Evolutionary conservation across 805 yeast species (phyloP).

Genomic region (Metschnikowia chrysomelidarum): DNA sequence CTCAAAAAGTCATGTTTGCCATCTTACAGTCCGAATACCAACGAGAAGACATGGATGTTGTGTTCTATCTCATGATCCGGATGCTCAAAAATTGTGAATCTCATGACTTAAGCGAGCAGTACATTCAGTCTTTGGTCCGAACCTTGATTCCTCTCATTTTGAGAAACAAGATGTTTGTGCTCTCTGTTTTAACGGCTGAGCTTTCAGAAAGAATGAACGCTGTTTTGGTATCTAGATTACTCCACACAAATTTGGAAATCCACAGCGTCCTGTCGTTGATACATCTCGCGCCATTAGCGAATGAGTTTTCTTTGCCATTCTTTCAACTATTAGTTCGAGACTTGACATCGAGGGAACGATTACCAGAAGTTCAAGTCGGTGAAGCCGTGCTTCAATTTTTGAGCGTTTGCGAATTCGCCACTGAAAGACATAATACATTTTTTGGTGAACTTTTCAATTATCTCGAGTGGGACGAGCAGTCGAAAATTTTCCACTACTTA

Average conservation of each 20-base stretch:
- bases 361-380: constrained; percentile 10
- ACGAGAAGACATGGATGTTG: constrained; percentile 10
- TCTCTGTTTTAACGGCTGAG: constrained; percentile 6
- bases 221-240: constrained; percentile 1
- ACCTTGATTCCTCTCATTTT: constrained; percentile 5
- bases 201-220: neutral
- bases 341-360: constrained; percentile 21
- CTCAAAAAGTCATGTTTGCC: constrained; percentile 16
- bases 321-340: constrained; percentile 39
- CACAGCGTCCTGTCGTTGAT: constrained; percentile 1
- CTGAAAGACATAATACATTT: constrained; percentile 30
- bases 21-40: constrained; percentile 16
- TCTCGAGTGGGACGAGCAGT: constrained; percentile 30
- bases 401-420: constrained; percentile 24
- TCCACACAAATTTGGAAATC: neutral
- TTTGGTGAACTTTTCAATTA: constrained; percentile 41
- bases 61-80: constrained; percentile 16
- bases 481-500: constrained; percentile 25
- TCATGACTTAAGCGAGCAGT: neutral
- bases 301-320: constrained; percentile 42
- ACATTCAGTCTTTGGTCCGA: neutral
- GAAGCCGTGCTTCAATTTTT: constrained; percentile 10
- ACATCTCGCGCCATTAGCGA: constrained; percentile 9
- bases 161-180: constrained; percentile 5
- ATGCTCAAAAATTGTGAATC: constrained; percentile 6